Percentiles rank a stretch among this genome's conserved stretches.
These are phyloP conservation scores for Volvox carteri DNA, from an alignment of 163 green algal species.

Conservation along the genomic window DNA sequence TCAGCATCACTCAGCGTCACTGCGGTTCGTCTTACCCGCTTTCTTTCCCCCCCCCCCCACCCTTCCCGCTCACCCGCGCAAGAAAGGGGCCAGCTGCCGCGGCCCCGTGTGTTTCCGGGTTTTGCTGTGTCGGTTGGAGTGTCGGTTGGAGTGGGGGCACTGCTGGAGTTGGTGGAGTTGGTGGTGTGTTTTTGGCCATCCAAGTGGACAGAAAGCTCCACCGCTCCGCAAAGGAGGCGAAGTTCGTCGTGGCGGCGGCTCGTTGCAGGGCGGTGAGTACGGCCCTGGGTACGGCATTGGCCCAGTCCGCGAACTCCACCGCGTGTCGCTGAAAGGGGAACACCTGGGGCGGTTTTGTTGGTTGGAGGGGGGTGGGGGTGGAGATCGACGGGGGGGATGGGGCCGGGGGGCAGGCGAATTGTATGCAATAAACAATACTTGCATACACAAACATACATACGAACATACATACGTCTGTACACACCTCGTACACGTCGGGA, in stretches of 20 bases:
- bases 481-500: constrained; percentile 39
- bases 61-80: too few relatives aligned
- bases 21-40: neutral
- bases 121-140: too few relatives aligned
- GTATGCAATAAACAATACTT: neutral
- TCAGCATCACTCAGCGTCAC: too few relatives aligned
- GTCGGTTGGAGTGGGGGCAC: too few relatives aligned
- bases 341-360: neutral
- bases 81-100: too few relatives aligned
- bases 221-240: constrained; percentile 16
- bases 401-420: neutral
- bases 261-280: neutral
- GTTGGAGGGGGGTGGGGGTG: neutral
- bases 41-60: neutral
- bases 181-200: constrained; percentile 3
- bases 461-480: too few relatives aligned
- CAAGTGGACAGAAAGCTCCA: constrained; percentile 17
- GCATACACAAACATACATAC: neutral
- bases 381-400: neutral
- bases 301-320: constrained; percentile 57
- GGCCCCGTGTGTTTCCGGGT: too few relatives aligned
- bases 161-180: neutral
- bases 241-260: neutral
- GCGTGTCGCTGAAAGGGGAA: constrained; percentile 55
- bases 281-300: constrained; percentile 5